Evolutionary conservation across 75 land plant genomes (phyloP).

Genomic region (Selaginella tamariscina): DNA sequence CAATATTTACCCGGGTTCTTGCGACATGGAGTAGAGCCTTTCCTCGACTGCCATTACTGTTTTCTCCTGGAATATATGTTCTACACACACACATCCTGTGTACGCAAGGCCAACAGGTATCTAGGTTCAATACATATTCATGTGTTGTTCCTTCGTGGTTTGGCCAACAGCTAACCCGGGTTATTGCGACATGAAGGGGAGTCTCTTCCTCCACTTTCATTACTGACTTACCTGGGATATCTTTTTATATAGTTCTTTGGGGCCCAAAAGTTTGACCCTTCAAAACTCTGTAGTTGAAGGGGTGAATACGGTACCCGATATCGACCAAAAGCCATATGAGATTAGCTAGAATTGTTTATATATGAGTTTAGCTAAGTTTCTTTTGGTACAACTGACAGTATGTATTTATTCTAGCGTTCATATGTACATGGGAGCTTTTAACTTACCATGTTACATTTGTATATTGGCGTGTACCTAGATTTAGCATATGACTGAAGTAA

Average conservation of each 20-base stretch:
- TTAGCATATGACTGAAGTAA: no score
- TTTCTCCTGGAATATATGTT: neutral
- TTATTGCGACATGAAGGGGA: neutral
- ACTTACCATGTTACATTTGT: no score
- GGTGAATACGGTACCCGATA: no score
- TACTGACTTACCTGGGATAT: neutral
- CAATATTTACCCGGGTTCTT: neutral
- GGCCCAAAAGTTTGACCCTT: no score
- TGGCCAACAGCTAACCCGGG: neutral
- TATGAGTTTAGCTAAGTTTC: no score
- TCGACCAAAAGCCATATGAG: no score
- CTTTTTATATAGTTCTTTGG: constrained; percentile 43
- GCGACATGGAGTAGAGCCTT: neutral
- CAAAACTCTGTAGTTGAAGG: no score
- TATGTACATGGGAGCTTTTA: no score
- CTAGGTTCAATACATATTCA: neutral
- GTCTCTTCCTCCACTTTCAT: neutral
- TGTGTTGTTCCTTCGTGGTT: neutral
- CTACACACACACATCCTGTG: neutral
- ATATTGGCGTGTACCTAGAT: no score
- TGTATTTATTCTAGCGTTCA: no score
- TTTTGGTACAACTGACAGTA: no score
- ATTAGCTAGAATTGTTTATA: no score
- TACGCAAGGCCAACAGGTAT: neutral
- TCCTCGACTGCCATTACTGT: neutral